These are phyloP conservation scores for Abrus pulchellus DNA, from an alignment of 306 rosid species.

Conservation along the genomic window DNA sequence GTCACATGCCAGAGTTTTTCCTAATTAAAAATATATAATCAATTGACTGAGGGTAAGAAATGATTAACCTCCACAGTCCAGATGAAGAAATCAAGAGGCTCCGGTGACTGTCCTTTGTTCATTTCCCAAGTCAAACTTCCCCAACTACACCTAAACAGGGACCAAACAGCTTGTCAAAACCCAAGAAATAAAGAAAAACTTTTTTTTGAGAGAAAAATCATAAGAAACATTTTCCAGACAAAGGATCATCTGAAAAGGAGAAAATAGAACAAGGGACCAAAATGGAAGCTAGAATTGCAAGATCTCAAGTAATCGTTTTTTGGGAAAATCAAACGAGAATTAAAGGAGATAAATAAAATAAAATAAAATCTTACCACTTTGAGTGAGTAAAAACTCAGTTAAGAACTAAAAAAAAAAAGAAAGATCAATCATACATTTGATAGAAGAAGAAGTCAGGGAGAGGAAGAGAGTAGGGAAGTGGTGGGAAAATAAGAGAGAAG, in stretches of 20 bases:
- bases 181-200: neutral
- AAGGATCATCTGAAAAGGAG: neutral
- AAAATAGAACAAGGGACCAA: constrained; percentile 18
- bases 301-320: constrained; percentile 55
- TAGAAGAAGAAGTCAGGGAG: constrained; percentile 36
- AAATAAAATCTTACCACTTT: constrained; percentile 58
- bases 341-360: neutral
- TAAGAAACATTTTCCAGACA: constrained; percentile 22
- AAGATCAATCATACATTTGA: constrained; percentile 65
- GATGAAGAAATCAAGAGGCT: constrained; percentile 99
- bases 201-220: constrained; percentile 2
- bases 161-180: constrained; percentile 43
- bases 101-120: constrained; percentile 90
- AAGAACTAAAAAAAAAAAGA: constrained; percentile 39
- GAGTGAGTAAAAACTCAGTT: constrained; percentile 37
- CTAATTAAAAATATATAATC: neutral
- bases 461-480: constrained; percentile 33
- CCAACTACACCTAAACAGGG: constrained; percentile 58
- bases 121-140: constrained; percentile 67
- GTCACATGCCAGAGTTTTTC: neutral
- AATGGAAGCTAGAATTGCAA: constrained; percentile 44
- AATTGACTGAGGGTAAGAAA: constrained; percentile 1
- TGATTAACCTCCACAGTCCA: constrained; percentile 95
- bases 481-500: constrained; percentile 6
- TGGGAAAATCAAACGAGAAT: constrained; percentile 35